Conservation (phyloP, 1,284 basidiomycete genomes). For the Cryptococcus sp. region DNA sequence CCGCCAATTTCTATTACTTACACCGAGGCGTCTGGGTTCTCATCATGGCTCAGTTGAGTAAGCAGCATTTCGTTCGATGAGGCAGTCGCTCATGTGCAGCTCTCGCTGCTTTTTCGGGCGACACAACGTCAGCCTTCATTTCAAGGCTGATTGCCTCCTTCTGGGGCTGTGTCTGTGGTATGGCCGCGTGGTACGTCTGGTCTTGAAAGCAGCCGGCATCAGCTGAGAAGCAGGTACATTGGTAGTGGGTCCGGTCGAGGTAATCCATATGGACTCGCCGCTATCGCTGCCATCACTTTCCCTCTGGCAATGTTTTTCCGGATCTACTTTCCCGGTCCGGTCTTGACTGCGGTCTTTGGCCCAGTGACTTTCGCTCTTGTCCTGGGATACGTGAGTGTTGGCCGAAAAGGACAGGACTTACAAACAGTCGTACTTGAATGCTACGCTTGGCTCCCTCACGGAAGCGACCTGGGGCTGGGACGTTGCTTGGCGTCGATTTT, state of each 20-base stretch:
- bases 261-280: conserved; percentile 70
- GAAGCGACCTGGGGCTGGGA: conserved; percentile 48
- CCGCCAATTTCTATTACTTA: conserved; percentile 42
- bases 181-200: conserved; percentile 49
- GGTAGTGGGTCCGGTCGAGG: conserved; percentile 62
- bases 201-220: conserved; percentile 70
- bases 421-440: conserved; percentile 38
- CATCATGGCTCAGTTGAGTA: conserved; percentile 39
- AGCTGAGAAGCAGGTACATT: conserved; percentile 59
- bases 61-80: conserved; percentile 3
- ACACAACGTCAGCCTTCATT: conserved; percentile 66
- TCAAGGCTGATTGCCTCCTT: conserved; percentile 65
- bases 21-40: conserved; percentile 42
- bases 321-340: conserved; percentile 66
- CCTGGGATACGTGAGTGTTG: conserved; percentile 54
- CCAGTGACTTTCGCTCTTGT: conserved; percentile 68
- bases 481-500: conserved; percentile 51
- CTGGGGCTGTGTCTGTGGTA: conserved; percentile 63
- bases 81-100: conserved; percentile 15
- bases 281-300: conserved; percentile 63
- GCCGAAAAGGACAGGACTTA: not conserved
- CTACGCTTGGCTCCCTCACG: conserved; percentile 36
- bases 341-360: conserved; percentile 58
- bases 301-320: conserved; percentile 58
- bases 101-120: conserved; percentile 52